phyloP scores from a whole-genome alignment of 768 basidiomycete genomes.

The Saitozyma podzolica region DNA sequence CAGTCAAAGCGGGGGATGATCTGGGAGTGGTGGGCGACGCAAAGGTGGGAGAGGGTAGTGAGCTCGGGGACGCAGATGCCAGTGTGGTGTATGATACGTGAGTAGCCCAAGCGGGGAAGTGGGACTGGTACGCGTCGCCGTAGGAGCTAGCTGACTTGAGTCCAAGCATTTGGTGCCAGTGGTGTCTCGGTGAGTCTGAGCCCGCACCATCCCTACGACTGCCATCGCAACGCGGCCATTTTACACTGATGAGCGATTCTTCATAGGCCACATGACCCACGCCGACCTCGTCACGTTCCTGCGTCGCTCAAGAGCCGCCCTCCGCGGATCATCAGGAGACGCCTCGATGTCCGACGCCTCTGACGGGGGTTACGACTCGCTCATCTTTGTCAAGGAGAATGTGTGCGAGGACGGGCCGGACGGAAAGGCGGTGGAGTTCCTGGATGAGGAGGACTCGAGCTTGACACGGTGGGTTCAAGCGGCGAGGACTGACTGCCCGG shows the following conservation, averaged over 20 bases:
- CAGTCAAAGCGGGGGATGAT: slow-evolving; percentile 52
- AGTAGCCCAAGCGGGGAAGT: slow-evolving; percentile 17
- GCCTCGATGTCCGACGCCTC: not conserved
- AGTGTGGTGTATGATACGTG: slow-evolving; percentile 71
- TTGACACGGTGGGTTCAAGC: slow-evolving; percentile 68
- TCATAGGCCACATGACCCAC: slow-evolving; percentile 65
- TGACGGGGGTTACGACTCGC: slow-evolving; percentile 1
- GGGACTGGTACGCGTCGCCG: too few relatives aligned
- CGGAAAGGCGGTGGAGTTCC: slow-evolving; percentile 60
- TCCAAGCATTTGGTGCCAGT: slow-evolving; percentile 80
- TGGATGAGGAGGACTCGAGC: slow-evolving; percentile 86
- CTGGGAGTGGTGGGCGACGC: slow-evolving; percentile 69
- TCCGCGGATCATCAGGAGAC: slow-evolving; percentile 55
- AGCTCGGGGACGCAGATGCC: slow-evolving; percentile 51
- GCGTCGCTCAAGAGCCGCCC: slow-evolving; percentile 61
- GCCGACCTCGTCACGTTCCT: slow-evolving; percentile 76
- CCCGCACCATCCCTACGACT: too few relatives aligned
- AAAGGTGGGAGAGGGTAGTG: slow-evolving; percentile 51
- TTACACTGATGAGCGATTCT: too few relatives aligned
- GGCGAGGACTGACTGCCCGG: not conserved
- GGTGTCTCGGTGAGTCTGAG: slow-evolving; percentile 70
- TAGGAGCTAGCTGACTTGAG: not conserved
- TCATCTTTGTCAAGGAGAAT: slow-evolving; percentile 90
- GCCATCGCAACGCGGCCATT: too few relatives aligned
- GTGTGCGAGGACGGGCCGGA: slow-evolving; percentile 65